Conservation (phyloP, 2,329 filamentous ascomycete genomes). For the Aspergillus felis region DNA sequence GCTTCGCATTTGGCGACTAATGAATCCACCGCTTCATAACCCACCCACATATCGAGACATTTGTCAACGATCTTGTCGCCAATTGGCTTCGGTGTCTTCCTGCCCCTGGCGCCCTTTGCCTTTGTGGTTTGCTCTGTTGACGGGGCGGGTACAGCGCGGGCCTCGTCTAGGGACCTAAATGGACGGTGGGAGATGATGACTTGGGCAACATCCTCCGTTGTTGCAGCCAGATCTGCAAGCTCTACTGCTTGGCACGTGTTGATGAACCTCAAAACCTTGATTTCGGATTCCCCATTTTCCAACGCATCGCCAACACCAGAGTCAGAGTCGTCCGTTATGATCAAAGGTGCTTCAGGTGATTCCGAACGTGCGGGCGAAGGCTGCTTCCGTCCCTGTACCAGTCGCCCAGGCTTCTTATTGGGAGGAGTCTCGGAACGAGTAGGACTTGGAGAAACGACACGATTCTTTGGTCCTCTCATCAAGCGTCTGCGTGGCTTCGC, state of each 20-base stretch:
- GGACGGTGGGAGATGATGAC: conserved; percentile 70
- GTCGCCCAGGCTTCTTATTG: conserved; percentile 33
- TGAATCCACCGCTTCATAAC: conserved; percentile 77
- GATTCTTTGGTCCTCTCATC: conserved; percentile 34
- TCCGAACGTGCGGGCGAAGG: conserved; percentile 29
- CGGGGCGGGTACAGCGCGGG: conserved; percentile 59
- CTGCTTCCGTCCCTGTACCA: conserved; percentile 49
- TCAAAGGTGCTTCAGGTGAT: conserved; percentile 32
- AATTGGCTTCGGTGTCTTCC: conserved; percentile 51
- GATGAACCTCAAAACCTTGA: conserved; percentile 70
- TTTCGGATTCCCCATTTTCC: conserved; percentile 41
- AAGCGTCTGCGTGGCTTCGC: conserved; percentile 35
- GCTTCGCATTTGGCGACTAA: conserved; percentile 73
- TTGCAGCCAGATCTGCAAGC: conserved; percentile 75
- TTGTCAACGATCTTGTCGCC: conserved; percentile 66
- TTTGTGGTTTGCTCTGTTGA: conserved; percentile 30
- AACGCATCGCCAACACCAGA: conserved; percentile 36
- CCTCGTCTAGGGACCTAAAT: conserved; percentile 63
- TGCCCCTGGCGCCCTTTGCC: conserved; percentile 51
- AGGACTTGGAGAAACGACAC: conserved; percentile 24
- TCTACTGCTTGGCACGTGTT: conserved; percentile 74
- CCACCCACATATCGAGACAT: conserved; percentile 68
- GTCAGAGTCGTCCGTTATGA: conserved; percentile 46
- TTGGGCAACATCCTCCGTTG: conserved; percentile 65
- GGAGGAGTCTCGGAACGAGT: conserved; percentile 19